Conservation (phyloP, 1,284 basidiomycete species). For the Phaffia rhodozyma region DNA sequence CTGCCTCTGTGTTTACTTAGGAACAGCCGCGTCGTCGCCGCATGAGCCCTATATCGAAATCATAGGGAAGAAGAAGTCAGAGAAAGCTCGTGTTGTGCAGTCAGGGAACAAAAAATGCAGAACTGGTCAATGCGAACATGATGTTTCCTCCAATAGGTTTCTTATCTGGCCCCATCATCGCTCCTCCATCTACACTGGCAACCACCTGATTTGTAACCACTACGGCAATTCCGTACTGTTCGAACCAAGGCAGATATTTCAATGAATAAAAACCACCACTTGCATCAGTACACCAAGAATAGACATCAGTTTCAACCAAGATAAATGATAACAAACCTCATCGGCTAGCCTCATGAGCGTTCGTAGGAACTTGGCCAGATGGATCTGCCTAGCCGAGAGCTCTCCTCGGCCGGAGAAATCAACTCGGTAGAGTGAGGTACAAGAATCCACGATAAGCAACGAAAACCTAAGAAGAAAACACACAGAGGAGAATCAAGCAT, state of each 20-base stretch:
- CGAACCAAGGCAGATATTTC: too few species aligned
- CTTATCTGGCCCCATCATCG: conserved; percentile 44
- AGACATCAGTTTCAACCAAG: conserved; percentile 1
- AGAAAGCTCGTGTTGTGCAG: neutral
- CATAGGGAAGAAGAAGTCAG: neutral
- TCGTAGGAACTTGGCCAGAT: conserved; percentile 93
- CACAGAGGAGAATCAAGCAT: neutral
- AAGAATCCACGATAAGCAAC: conserved; percentile 90
- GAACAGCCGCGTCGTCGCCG: conserved; percentile 85
- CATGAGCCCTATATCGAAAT: conserved; percentile 50
- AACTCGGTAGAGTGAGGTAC: conserved; percentile 88
- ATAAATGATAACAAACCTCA: conserved; percentile 49
- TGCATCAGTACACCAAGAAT: conserved; percentile 46
- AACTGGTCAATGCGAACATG: neutral
- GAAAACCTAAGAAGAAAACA: conserved; percentile 61
- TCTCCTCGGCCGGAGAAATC: conserved; percentile 95
- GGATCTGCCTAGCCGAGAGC: conserved; percentile 83
- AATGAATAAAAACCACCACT: too few species aligned
- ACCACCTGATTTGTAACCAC: conserved; percentile 98
- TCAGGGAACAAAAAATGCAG: neutral
- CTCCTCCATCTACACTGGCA: conserved; percentile 90
- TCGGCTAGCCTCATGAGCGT: conserved; percentile 88
- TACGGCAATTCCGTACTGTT: conserved; percentile 65
- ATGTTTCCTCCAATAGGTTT: conserved; percentile 48
- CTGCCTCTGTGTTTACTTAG: conserved; percentile 87